Evolutionary conservation across 257 asterid genomes (phyloP).

Genomic region (Perilla frutescens): DNA sequence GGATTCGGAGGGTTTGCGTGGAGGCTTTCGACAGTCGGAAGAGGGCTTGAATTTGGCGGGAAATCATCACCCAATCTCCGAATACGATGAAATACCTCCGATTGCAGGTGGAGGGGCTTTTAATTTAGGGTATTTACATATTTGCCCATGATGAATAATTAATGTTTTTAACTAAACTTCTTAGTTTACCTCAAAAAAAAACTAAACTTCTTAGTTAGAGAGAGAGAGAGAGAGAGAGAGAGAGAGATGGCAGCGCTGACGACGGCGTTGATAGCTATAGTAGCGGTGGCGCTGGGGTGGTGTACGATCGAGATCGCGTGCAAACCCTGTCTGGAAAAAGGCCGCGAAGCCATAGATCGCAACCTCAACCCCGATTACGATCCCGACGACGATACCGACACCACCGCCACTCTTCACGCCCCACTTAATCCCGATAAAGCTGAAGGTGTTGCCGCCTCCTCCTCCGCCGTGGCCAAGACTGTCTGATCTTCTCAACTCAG

Average conservation of each 20-base stretch:
- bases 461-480: constrained; percentile 40
- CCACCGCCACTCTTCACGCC: constrained; percentile 48
- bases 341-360: constrained; percentile 90
- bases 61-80: constrained; percentile 38
- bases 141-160: too few relatives aligned
- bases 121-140: background rate
- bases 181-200: too few relatives aligned
- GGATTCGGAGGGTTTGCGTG: constrained; percentile 49
- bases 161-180: too few relatives aligned
- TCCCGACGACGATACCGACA: constrained; percentile 63
- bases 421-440: constrained; percentile 55
- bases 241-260: constrained; percentile 78
- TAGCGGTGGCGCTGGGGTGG: constrained; percentile 81
- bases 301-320: constrained; percentile 87
- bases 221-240: too few relatives aligned
- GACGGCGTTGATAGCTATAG: constrained; percentile 82
- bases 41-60: constrained; percentile 57
- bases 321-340: constrained; percentile 91
- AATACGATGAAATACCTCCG: too few relatives aligned
- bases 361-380: constrained; percentile 91
- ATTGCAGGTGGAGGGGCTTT: background rate
- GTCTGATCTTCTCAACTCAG: constrained; percentile 38
- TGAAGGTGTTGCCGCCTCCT: background rate
- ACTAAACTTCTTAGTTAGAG: too few relatives aligned
- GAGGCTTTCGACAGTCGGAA: constrained; percentile 46